Evolutionary conservation across 345 rosid genomes (phyloP).

Genomic region (Citrus mangshanensis): DNA sequence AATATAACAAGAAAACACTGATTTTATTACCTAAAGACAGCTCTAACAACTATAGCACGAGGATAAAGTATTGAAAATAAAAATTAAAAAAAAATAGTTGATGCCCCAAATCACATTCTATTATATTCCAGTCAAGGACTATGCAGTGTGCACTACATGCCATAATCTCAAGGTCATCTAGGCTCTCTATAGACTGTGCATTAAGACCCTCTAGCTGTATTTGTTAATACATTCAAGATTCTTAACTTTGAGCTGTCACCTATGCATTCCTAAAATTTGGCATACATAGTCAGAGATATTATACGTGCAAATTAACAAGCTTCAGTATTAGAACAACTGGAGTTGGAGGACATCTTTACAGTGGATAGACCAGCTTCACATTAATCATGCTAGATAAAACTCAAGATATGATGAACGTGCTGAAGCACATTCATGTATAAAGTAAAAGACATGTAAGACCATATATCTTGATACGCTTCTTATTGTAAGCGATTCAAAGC

Average conservation of each 20-base stretch:
- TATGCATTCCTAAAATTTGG: neutral
- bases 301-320: neutral
- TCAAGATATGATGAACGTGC: neutral
- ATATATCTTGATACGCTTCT: neutral
- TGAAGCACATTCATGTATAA: neutral
- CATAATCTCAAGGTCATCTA: neutral
- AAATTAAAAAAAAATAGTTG: no score
- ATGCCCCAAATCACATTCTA: neutral
- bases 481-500: neutral
- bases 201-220: neutral
- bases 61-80: neutral
- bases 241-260: neutral
- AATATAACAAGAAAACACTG: neutral
- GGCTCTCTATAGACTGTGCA: neutral
- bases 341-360: neutral
- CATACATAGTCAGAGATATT: neutral
- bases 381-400: neutral
- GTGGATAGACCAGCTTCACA: neutral
- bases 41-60: neutral
- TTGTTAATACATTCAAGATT: neutral
- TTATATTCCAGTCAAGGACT: neutral
- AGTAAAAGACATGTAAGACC: neutral
- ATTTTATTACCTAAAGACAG: neutral
- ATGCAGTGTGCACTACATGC: neutral
- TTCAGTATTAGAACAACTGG: neutral